Conservation (phyloP, 345 rosid genomes). For the Melaleuca alternifolia region DNA sequence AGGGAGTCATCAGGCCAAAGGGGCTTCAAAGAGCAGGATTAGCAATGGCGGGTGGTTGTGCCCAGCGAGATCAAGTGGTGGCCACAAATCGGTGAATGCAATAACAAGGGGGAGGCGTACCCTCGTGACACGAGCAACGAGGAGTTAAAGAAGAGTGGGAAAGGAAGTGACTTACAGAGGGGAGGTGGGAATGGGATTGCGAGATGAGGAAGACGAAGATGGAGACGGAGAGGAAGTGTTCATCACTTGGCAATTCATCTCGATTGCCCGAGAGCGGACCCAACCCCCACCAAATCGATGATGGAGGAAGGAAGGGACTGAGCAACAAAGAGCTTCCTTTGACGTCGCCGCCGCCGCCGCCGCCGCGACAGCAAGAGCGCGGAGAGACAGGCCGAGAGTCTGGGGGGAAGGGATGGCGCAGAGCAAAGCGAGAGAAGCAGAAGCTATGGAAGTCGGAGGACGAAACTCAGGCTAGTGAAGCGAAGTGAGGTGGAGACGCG, state of each 20-base stretch:
- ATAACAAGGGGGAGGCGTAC: neutral
- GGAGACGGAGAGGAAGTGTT: constrained; percentile 13
- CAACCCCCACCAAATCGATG: neutral
- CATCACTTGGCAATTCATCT: constrained; percentile 10
- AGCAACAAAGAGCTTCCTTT: neutral
- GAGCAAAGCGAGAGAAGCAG: neutral
- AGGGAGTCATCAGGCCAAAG: neutral
- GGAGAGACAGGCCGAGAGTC: neutral
- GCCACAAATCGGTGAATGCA: neutral
- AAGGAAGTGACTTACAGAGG: constrained; percentile 1
- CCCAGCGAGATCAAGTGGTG: neutral
- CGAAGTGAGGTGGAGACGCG: neutral
- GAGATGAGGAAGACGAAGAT: constrained; percentile 11
- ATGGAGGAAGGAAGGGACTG: neutral
- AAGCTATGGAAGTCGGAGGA: neutral
- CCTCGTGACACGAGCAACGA: neutral
- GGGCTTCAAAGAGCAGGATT: neutral
- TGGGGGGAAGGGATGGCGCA: neutral
- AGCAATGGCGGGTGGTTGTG: neutral
- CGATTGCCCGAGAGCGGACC: neutral
- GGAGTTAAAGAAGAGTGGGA: neutral
- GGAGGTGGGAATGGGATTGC: constrained; percentile 1
- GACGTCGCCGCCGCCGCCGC: neutral
- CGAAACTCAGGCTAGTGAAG: neutral
- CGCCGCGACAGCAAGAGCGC: neutral